These are phyloP conservation scores for Rhizomucor pusillus DNA, from an alignment of 371 early-diverging fungal species.

Conservation along the genomic window DNA sequence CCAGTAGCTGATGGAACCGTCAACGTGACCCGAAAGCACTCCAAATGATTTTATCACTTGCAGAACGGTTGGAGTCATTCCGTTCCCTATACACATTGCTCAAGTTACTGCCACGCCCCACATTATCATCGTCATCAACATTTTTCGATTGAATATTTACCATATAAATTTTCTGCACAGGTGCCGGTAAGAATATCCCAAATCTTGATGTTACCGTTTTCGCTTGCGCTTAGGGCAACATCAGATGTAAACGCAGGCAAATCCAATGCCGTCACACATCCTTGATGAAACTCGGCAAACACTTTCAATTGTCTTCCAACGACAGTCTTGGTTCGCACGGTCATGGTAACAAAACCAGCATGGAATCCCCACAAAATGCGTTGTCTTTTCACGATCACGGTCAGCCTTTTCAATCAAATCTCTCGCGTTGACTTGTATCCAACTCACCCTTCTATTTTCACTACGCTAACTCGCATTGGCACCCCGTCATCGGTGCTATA, in stretches of 20 bases:
- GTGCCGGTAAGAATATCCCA: conserved; percentile 33
- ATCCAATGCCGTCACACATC: conserved; percentile 28
- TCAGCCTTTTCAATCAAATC: background rate
- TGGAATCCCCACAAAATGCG: conserved; percentile 49
- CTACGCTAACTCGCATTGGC: conserved; percentile 22
- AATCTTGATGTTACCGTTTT: conserved; percentile 37
- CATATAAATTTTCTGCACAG: conserved; percentile 24
- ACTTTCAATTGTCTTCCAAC: conserved; percentile 26
- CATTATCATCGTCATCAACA: too few relatives aligned
- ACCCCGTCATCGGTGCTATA: conserved; percentile 36
- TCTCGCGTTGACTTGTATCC: background rate
- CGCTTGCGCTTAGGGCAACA: conserved; percentile 39
- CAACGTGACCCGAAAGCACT: conserved; percentile 37
- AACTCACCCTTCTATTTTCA: conserved; percentile 31
- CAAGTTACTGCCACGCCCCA: too few relatives aligned
- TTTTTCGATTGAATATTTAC: conserved; percentile 10
- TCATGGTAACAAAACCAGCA: conserved; percentile 37
- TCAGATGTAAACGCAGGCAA: conserved; percentile 23
- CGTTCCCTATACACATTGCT: conserved; percentile 11
- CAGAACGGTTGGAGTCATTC: conserved; percentile 20
- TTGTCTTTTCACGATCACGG: conserved; percentile 14
- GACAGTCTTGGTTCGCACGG: conserved; percentile 16
- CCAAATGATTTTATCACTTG: conserved; percentile 22
- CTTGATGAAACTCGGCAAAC: conserved; percentile 44
- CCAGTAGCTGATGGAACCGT: conserved; percentile 44